A percentile compares a stretch with the other conserved stretches of the same genome.
phyloP scores from a whole-genome alignment of 441 rosid genomes.

The Eruca vesicaria region DNA sequence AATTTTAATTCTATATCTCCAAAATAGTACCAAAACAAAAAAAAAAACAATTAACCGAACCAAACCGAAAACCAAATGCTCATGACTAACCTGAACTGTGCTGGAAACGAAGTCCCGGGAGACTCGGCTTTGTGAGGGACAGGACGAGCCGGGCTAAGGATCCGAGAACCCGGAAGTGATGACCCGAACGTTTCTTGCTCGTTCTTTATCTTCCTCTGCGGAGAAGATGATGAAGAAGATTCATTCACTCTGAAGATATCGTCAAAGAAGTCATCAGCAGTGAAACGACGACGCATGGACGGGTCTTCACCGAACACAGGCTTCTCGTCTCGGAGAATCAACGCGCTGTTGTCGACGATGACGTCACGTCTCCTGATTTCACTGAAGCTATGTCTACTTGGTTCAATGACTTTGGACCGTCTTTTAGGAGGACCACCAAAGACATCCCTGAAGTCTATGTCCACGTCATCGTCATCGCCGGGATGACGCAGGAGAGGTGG shows the following conservation, averaged over 20 bases:
- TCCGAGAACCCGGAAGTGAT: conserved; percentile 52
- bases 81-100: conserved; percentile 45
- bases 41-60: neutral
- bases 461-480: conserved; percentile 36
- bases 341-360: conserved; percentile 1
- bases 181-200: conserved; percentile 46
- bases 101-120: conserved; percentile 44
- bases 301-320: conserved; percentile 83
- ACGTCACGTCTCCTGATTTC: conserved; percentile 33
- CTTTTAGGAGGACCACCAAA: conserved; percentile 95
- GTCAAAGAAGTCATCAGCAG: conserved; percentile 60
- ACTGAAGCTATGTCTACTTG: conserved; percentile 40
- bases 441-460: conserved; percentile 79
- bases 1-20: neutral
- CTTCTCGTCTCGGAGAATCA: conserved; percentile 46
- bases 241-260: conserved; percentile 71
- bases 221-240: conserved; percentile 32
- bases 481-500: conserved; percentile 18
- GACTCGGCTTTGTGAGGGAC: conserved; percentile 56
- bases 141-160: conserved; percentile 57
- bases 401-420: conserved; percentile 41
- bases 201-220: conserved; percentile 41
- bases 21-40: too few species aligned
- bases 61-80: neutral
- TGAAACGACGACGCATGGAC: conserved; percentile 40